Percentiles rank a stretch among this genome's conserved stretches.
phyloP scores from a whole-genome alignment of 768 basidiomycete genomes.

The Leccinum longicurvipes region DNA sequence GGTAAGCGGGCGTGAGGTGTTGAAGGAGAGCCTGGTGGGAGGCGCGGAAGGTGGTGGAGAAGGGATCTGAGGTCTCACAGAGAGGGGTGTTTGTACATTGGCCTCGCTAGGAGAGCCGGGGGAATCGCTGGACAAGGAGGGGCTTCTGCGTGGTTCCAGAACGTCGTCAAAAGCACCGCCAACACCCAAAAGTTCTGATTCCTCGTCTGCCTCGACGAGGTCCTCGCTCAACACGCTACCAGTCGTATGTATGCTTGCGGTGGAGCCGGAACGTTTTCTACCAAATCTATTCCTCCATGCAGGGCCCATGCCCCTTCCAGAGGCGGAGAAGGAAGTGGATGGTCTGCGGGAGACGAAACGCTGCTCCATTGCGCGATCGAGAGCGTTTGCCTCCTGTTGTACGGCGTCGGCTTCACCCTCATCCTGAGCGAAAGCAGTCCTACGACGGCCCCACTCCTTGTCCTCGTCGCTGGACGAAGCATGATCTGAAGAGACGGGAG shows the following conservation, averaged over 20 bases:
- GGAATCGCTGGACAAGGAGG: constrained; percentile 33
- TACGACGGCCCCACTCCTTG: constrained; percentile 77
- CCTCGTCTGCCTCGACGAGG: constrained; percentile 80
- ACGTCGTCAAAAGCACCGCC: constrained; percentile 58
- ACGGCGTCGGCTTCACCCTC: constrained; percentile 51
- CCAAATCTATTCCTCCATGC: constrained; percentile 65
- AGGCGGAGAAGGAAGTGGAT: constrained; percentile 62
- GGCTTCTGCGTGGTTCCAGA: constrained; percentile 34
- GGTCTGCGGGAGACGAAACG: constrained; percentile 72
- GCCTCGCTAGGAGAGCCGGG: constrained; percentile 35
- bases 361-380: constrained; percentile 87
- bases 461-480: constrained; percentile 63
- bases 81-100: constrained; percentile 18
- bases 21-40: constrained; percentile 57
- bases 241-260: constrained; percentile 65
- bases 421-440: constrained; percentile 47
- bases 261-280: constrained; percentile 71
- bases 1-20: constrained; percentile 38
- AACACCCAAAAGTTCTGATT: constrained; percentile 64
- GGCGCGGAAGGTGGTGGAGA: constrained; percentile 50
- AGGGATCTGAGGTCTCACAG: constrained; percentile 19
- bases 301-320: constrained; percentile 63
- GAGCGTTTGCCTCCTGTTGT: constrained; percentile 74
- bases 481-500: constrained; percentile 51
- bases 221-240: constrained; percentile 76